Conservation (phyloP, 2,329 filamentous ascomycete species). For the Raffaelea deltoideospora region DNA sequence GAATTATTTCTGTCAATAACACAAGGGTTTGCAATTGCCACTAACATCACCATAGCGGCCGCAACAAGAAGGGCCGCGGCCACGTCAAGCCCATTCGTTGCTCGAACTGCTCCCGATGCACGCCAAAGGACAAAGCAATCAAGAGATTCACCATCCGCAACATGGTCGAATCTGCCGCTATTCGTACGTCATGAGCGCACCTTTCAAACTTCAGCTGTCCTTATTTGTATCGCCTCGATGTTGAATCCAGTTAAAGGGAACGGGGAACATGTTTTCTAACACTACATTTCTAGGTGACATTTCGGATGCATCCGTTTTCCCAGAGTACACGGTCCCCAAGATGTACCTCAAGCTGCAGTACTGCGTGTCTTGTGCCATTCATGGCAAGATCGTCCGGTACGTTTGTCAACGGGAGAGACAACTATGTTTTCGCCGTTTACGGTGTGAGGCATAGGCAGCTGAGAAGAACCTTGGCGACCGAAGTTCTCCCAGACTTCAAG, state of each 20-base stretch:
- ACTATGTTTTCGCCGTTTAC: conserved; percentile 22
- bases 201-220: no score
- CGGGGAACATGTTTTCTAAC: no score
- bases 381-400: conserved; percentile 99
- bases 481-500: not conserved
- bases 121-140: conserved; percentile 99
- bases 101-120: conserved; percentile 66
- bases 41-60: conserved; percentile 48
- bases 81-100: conserved; percentile 95
- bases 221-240: no score
- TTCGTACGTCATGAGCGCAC: conserved; percentile 58
- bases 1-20: no score
- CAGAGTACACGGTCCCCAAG: conserved; percentile 99
- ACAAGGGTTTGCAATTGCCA: no score
- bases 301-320: conserved; percentile 97
- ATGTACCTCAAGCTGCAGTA: conserved; percentile 99
- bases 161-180: conserved; percentile 99
- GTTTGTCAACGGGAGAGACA: conserved; percentile 48
- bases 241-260: no score
- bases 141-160: conserved; percentile 99
- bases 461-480: conserved; percentile 24
- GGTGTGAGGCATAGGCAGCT: conserved; percentile 23
- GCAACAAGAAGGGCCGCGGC: conserved; percentile 99
- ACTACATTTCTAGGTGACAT: no score
- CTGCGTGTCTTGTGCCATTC: conserved; percentile 99